These are phyloP conservation scores for Solanum medicagineum DNA, from an alignment of 257 asterid genomes.

Conservation along the genomic window DNA sequence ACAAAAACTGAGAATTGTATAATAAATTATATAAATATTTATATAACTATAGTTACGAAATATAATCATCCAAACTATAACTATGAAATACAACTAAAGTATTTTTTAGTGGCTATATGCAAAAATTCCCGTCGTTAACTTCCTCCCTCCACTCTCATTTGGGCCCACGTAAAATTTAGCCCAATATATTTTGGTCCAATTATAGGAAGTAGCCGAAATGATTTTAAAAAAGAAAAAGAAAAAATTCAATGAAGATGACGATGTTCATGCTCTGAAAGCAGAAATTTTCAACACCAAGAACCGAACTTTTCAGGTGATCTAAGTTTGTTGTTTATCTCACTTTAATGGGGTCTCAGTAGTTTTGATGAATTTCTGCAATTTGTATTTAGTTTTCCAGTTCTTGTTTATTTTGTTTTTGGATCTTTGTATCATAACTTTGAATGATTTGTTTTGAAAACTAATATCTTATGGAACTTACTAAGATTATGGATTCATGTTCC, in stretches of 20 bases:
- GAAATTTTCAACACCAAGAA: not conserved
- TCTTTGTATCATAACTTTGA: not conserved
- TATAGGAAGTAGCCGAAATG: not conserved
- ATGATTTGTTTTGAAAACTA: not conserved
- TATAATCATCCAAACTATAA: too few species aligned
- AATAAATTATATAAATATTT: too few species aligned
- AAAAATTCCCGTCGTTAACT: too few species aligned
- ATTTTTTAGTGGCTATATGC: too few species aligned
- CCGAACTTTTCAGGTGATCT: not conserved
- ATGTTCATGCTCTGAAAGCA: not conserved
- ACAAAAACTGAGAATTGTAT: too few species aligned
- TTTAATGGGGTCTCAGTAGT: not conserved
- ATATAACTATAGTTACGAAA: too few species aligned
- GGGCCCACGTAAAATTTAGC: not conserved
- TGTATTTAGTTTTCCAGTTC: not conserved
- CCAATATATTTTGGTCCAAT: not conserved
- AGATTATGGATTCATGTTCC: not conserved
- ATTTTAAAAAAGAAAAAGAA: not conserved
- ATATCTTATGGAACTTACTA: not conserved
- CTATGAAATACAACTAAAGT: too few species aligned
- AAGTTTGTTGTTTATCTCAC: not conserved
- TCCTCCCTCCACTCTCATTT: not conserved
- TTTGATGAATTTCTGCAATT: not conserved
- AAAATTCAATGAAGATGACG: not conserved
- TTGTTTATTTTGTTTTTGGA: not conserved